Evolutionary conservation across 164 flowering plant genomes (phyloP), one percentile per base, ranked within the genome.

Genomic region (Magnolia officinalis): DNA sequence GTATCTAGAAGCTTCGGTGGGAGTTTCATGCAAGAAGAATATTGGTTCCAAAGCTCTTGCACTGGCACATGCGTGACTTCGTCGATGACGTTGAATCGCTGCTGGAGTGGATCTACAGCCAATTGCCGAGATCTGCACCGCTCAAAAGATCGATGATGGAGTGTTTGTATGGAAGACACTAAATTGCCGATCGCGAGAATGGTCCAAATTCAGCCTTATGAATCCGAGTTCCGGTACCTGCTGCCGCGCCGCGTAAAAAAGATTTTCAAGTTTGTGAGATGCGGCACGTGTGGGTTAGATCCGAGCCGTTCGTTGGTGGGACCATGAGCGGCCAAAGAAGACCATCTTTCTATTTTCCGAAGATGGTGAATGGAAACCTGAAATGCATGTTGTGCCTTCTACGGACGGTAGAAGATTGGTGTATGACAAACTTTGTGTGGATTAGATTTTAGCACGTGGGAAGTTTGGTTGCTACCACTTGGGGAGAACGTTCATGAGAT

Each of bases 91-190:
- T 90, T 82, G 93, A 88, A 19, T 91, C 98, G 1, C 83, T 93
- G n/a, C 75, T 93, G 21, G 96, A 95, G 77, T 95, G 99, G 99
- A 90, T 95, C 59, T 95, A 92, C 75, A 95, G 99, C 84, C 99
- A 92, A 77, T 76, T 91, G 81, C 91, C 97, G 23, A 86, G 81
- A 19, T 84, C 86, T 11, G 90, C 85, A 72, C 72, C 90, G 37
- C 77, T 92, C 74, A 93, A 90, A 78, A 81, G 85, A 79, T 74
- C 80, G 77, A 89, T 93, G 23, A 89, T 89, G 91, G 94, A 93
- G 79, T 88, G 91, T 81, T 80, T 92, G 50, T 86, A 85, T 69
- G 81, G 85, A n/a, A 59, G 91, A 88, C 73, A 80, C 78, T 11
- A 88, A 84, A 77, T 75, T 82, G 75, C 82, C 86, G 2, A 59